A percentile compares a stretch with the other conserved stretches of the same genome.
phyloP scores from a whole-genome alignment of 1,284 basidiomycete genomes.

The Apiotrichum laibachii region DNA sequence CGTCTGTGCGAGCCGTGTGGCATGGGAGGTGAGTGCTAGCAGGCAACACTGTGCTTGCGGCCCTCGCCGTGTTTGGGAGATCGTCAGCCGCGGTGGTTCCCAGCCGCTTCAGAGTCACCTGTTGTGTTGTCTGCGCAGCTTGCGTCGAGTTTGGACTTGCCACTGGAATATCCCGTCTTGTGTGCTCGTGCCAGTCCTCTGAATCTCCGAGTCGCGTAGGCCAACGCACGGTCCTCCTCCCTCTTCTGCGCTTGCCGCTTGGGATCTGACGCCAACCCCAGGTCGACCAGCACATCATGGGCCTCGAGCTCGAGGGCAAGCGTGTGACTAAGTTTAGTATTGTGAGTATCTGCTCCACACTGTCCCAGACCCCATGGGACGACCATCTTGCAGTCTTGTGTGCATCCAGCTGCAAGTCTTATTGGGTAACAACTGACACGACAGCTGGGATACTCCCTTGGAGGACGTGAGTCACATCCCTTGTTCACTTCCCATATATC shows the following conservation, averaged over 20 bases:
- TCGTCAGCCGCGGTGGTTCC: no score
- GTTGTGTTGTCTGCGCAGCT: no score
- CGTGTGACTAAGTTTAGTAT: slow-evolving; percentile 40
- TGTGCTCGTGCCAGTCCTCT: no score
- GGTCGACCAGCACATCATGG: slow-evolving; percentile 39
- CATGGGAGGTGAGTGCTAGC: slow-evolving; percentile 36
- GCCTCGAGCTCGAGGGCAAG: slow-evolving; percentile 34
- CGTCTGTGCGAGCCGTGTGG: slow-evolving; percentile 47
- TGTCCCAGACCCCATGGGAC: neutral
- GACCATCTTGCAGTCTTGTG: neutral
- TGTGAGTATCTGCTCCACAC: slow-evolving; percentile 21
- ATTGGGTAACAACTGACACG: neutral
- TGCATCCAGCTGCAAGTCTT: neutral
- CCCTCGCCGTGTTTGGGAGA: no score
- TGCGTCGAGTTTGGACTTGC: no score
- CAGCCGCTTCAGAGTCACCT: no score
- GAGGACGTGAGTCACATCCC: slow-evolving; percentile 38
- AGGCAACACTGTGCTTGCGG: no score
- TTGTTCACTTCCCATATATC: no score
- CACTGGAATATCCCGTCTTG: no score
- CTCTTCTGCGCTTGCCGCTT: no score
- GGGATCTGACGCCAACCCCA: slow-evolving; percentile 6
- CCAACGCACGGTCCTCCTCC: no score
- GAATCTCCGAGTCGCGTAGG: no score
- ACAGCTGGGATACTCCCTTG: slow-evolving; percentile 48